Evolutionary conservation across 768 basidiomycete species (phyloP).

Genomic region (Suillus brevipes): DNA sequence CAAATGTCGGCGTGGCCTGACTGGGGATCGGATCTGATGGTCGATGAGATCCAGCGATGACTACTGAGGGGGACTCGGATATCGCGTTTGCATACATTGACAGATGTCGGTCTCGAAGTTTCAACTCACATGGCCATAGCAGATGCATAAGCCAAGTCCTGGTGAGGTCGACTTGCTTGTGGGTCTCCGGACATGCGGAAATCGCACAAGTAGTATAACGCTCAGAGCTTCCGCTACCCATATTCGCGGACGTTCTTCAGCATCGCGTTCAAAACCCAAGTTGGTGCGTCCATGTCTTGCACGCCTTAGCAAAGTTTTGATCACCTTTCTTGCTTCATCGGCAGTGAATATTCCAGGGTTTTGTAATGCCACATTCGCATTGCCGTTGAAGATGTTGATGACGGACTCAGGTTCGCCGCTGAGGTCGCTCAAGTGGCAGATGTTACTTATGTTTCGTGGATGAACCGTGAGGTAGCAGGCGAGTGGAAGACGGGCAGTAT

Average conservation of each 20-base stretch:
- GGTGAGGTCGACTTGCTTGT: background rate
- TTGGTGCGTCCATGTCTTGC: background rate
- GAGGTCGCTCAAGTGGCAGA: background rate
- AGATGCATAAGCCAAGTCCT: background rate
- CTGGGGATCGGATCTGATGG: background rate
- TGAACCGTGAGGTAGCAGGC: background rate
- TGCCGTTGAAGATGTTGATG: background rate
- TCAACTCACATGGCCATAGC: background rate
- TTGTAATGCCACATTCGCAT: background rate
- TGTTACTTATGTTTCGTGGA: background rate
- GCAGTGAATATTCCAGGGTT: background rate
- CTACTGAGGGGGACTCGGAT: no score
- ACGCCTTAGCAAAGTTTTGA: background rate
- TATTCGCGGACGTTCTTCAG: background rate
- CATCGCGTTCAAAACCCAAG: background rate
- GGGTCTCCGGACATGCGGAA: background rate
- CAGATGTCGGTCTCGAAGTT: background rate
- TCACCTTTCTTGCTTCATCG: background rate
- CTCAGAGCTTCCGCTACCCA: background rate
- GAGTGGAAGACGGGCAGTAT: background rate
- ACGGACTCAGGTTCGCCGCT: background rate
- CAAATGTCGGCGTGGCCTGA: background rate
- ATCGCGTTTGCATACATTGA: background rate
- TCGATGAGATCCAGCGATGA: background rate
- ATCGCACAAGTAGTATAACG: background rate